A percentile compares a stretch with the other conserved stretches of the same genome.
phyloP scores from a whole-genome alignment of 768 basidiomycete species.

The Pluteus cervinus region DNA sequence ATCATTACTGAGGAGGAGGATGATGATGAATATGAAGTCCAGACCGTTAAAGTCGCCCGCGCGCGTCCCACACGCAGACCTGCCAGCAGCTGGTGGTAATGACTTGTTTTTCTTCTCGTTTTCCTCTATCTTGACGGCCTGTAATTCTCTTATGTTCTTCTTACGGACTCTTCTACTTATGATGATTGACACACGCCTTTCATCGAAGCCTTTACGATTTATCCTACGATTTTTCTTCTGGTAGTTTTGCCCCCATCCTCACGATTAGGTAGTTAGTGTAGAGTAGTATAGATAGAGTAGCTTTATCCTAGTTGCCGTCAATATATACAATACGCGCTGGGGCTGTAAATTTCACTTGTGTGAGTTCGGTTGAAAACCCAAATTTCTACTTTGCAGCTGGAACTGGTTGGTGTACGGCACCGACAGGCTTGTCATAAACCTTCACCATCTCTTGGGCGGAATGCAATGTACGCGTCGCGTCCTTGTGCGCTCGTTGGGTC shows the following conservation, averaged over 20 bases:
- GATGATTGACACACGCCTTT: conserved; percentile 8
- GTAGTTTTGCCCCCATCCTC: conserved; percentile 1
- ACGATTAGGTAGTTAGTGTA: conserved; percentile 30
- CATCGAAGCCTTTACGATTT: conserved; percentile 4
- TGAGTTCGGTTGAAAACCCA: no score
- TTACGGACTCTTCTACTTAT: conserved; percentile 9
- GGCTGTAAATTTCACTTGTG: conserved; percentile 1
- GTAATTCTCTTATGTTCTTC: conserved; percentile 19
- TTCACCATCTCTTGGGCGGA: no score
- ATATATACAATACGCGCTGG: conserved; percentile 10
- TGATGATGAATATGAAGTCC: conserved; percentile 29
- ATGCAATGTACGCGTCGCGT: neutral
- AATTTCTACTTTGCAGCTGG: no score
- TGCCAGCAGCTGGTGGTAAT: conserved; percentile 53
- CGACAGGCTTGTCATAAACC: no score
- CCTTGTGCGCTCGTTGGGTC: no score
- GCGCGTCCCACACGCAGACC: conserved; percentile 39
- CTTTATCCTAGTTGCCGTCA: conserved; percentile 5
- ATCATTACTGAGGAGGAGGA: conserved; percentile 58
- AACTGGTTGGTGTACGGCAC: no score
- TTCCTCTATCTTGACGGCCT: conserved; percentile 30
- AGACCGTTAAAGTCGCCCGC: conserved; percentile 36
- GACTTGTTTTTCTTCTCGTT: conserved; percentile 19
- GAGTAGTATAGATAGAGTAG: no score
- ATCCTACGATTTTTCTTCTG: conserved; percentile 1